Evolutionary conservation across 352 stramenopile genomes (phyloP).

Genomic region (Pythium insidiosum): DNA sequence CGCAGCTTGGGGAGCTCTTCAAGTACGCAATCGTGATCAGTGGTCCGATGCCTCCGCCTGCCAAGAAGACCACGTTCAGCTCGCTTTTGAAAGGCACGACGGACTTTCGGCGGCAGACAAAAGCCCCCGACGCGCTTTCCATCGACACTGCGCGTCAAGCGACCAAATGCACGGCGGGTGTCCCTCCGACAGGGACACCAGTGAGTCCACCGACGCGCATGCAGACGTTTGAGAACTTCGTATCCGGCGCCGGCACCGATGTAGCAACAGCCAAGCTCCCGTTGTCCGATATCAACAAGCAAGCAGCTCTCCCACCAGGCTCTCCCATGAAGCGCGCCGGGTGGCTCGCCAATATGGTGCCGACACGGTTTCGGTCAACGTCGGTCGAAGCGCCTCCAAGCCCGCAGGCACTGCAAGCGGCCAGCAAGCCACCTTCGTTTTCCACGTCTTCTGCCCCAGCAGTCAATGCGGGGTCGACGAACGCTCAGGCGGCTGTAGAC

Average conservation of each 20-base stretch:
- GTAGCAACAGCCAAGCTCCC: neutral
- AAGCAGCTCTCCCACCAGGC: slow-evolving; percentile 1
- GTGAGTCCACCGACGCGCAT: neutral
- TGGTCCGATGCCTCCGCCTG: slow-evolving; percentile 24
- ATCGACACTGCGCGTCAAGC: slow-evolving; percentile 1
- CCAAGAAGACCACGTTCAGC: slow-evolving; percentile 22
- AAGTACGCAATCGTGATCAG: slow-evolving; percentile 66
- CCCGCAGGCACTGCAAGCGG: too few relatives aligned
- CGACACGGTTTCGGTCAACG: slow-evolving; percentile 11
- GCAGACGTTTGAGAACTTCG: neutral
- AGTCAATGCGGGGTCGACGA: too few relatives aligned
- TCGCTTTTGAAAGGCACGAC: slow-evolving; percentile 26
- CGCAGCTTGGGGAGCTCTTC: slow-evolving; percentile 46
- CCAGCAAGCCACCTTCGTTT: slow-evolving; percentile 3
- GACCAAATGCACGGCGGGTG: neutral
- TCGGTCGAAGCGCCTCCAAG: slow-evolving; percentile 9
- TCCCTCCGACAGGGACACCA: too few relatives aligned
- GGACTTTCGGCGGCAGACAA: slow-evolving; percentile 31
- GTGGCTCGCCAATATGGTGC: slow-evolving; percentile 18
- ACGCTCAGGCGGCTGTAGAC: neutral
- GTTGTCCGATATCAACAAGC: neutral
- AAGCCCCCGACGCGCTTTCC: slow-evolving; percentile 1
- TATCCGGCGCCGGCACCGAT: neutral
- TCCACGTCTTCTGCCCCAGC: too few relatives aligned
- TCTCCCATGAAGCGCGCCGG: slow-evolving; percentile 8